Percentiles rank a stretch among this genome's conserved stretches.
Evolutionary conservation across 768 basidiomycete genomes (phyloP).

Genomic region (Lyophyllum semitale): DNA sequence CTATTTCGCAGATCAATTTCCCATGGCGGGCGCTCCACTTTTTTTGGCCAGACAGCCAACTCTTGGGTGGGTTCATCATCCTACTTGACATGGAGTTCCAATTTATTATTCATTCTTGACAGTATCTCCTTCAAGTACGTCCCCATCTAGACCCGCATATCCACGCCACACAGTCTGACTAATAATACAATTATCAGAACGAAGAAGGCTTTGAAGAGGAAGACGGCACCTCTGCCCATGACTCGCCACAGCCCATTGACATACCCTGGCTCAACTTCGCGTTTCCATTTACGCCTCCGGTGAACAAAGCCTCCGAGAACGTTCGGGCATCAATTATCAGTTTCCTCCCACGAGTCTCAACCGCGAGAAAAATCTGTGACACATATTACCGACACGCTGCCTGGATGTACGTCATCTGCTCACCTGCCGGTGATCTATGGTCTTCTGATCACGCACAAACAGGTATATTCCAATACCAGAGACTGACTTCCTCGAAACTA

Average conservation of each 20-base stretch:
- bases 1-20: slow-evolving; percentile 53
- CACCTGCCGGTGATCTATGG: slow-evolving; percentile 2
- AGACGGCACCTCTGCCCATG: slow-evolving; percentile 36
- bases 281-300: slow-evolving; percentile 56
- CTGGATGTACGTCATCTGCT: slow-evolving; percentile 59
- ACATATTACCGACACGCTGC: slow-evolving; percentile 69
- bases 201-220: slow-evolving; percentile 62
- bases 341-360: slow-evolving; percentile 42
- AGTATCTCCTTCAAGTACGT: slow-evolving; percentile 70
- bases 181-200: slow-evolving; percentile 38
- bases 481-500: slow-evolving; percentile 51
- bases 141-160: background rate
- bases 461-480: slow-evolving; percentile 73
- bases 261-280: slow-evolving; percentile 60
- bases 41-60: slow-evolving; percentile 67
- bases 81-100: slow-evolving; percentile 16
- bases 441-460: slow-evolving; percentile 5
- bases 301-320: slow-evolving; percentile 42
- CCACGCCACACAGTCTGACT: background rate
- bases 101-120: slow-evolving; percentile 1
- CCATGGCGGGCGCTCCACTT: slow-evolving; percentile 61
- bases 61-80: slow-evolving; percentile 52
- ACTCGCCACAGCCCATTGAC: slow-evolving; percentile 48
- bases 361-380: slow-evolving; percentile 43
- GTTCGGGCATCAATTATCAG: slow-evolving; percentile 46